phyloP scores from a whole-genome alignment of 2,329 filamentous ascomycete genomes.

The Aureobasidium musti region DNA sequence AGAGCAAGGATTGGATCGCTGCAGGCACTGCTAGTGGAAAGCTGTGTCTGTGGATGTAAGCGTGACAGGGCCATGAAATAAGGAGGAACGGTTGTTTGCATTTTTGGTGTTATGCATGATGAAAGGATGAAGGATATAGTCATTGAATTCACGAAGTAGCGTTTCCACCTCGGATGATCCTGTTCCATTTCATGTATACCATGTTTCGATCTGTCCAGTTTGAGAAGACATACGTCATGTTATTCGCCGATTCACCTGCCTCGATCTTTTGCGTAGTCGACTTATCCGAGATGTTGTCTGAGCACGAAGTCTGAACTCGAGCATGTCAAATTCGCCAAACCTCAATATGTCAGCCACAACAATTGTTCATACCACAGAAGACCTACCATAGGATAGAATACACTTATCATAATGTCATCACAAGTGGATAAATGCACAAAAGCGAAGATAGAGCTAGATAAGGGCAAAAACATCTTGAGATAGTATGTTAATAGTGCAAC shows the following conservation, averaged over 20 bases:
- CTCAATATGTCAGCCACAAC: not conserved
- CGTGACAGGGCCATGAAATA: not conserved
- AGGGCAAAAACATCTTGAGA: not conserved
- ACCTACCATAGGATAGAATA: rapidly evolving
- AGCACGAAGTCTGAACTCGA: not conserved
- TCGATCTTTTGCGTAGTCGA: not conserved
- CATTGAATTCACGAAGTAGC: not conserved
- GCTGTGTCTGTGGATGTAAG: constrained; percentile 81
- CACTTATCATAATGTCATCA: rapidly evolving
- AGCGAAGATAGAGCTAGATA: not conserved
- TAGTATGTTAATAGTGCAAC: not conserved
- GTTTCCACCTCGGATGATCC: not conserved
- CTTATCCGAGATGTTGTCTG: not conserved
- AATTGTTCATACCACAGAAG: not conserved
- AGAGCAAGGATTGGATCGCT: constrained; percentile 84
- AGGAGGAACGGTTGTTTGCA: not conserved
- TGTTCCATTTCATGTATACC: not conserved
- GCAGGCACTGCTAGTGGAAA: constrained; percentile 92
- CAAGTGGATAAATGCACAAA: not conserved
- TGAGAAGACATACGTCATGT: not conserved
- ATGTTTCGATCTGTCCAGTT: not conserved
- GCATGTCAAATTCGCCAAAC: not conserved
- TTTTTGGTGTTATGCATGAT: not conserved
- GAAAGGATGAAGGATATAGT: not conserved
- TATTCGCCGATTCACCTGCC: not conserved